These are phyloP conservation scores for Miscanthus sacchariflorus DNA, from an alignment of 202 grass and related monocot genomes.

Conservation along the genomic window DNA sequence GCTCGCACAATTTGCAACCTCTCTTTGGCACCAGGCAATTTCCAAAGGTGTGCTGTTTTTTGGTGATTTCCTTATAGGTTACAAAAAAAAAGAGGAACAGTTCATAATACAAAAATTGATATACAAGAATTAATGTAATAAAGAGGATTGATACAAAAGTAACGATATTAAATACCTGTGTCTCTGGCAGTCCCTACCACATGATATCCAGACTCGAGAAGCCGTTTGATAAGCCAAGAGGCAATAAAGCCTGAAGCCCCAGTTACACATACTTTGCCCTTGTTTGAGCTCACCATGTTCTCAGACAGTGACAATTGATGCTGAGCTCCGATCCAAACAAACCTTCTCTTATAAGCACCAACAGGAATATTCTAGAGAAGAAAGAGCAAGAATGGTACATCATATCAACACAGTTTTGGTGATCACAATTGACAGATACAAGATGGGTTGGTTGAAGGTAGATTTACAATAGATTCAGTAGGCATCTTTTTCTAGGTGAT, in stretches of 20 bases:
- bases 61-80: slow-evolving; percentile 30
- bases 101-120: not conserved
- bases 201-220: slow-evolving; percentile 79
- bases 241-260: slow-evolving; percentile 86
- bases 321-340: slow-evolving; percentile 19
- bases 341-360: slow-evolving; percentile 48
- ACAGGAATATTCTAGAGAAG: slow-evolving; percentile 38
- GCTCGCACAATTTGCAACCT: slow-evolving; percentile 77
- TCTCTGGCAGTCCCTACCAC: slow-evolving; percentile 87
- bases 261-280: slow-evolving; percentile 86
- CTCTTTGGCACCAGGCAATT: slow-evolving; percentile 75
- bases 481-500: slow-evolving; percentile 38
- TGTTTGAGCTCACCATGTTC: slow-evolving; percentile 56
- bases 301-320: slow-evolving; percentile 18
- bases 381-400: slow-evolving; percentile 41
- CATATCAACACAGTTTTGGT: slow-evolving; percentile 12
- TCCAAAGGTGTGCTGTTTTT: slow-evolving; percentile 84
- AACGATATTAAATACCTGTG: slow-evolving; percentile 50
- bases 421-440: slow-evolving; percentile 27
- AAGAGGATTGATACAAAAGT: not conserved
- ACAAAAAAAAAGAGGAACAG: not conserved
- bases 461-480: slow-evolving; percentile 33
- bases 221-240: slow-evolving; percentile 82
- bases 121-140: not conserved
- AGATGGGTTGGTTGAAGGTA: slow-evolving; percentile 51